Evolutionary conservation across 2,329 filamentous ascomycete species (phyloP).

Genomic region (Fusarium domesticum): DNA sequence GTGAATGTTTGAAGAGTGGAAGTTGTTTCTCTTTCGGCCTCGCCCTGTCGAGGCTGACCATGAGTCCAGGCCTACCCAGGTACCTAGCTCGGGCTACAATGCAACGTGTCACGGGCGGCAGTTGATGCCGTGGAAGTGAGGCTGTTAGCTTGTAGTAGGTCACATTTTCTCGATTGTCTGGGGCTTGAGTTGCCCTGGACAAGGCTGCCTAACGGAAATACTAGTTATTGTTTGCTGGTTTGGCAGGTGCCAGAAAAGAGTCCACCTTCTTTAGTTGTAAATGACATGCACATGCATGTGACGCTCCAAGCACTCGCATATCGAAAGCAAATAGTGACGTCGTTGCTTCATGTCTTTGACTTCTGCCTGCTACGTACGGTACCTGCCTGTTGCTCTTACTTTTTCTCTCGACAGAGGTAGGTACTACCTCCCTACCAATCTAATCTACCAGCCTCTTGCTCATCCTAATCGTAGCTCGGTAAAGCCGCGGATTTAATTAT

Average conservation of each 20-base stretch:
- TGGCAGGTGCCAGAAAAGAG: neutral
- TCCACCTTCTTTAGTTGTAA: neutral
- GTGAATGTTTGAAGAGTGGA: neutral
- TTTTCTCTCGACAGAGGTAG: neutral
- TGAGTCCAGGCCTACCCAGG: too few species aligned
- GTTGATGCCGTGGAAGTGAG: too few species aligned
- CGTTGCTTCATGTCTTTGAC: neutral
- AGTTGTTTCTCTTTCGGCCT: neutral
- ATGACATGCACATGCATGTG: neutral
- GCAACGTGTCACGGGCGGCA: neutral
- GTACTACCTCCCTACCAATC: too few species aligned
- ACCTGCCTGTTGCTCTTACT: neutral
- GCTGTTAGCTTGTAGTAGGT: too few species aligned
- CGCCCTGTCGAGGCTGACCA: neutral
- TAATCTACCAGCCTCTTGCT: too few species aligned
- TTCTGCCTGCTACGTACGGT: neutral
- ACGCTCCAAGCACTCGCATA: neutral
- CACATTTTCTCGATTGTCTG: too few species aligned
- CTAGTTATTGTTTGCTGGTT: too few species aligned
- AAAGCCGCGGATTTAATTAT: too few species aligned
- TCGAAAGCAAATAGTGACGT: neutral
- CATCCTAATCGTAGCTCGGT: too few species aligned
- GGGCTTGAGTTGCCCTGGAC: neutral
- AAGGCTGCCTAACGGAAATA: neutral
- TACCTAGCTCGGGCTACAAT: too few species aligned